Conservation (phyloP, 164 flowering plant genomes). For the Santalum album region DNA sequence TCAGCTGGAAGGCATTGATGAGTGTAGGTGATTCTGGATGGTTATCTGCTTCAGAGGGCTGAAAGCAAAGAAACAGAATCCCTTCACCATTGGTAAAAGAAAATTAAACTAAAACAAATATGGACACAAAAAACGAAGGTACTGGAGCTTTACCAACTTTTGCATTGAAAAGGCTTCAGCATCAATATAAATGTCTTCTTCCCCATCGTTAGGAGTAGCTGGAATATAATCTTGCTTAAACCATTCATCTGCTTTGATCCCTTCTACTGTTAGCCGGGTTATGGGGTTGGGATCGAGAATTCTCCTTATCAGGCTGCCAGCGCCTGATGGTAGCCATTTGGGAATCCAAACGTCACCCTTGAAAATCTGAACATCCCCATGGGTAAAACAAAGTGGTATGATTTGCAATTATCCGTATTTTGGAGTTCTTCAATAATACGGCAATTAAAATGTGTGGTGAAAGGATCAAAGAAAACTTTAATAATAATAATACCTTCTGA, state of each 20-base stretch:
- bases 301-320: conserved; percentile 54
- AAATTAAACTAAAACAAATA: too few species aligned
- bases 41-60: conserved; percentile 40
- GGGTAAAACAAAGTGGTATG: neutral
- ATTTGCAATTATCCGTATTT: neutral
- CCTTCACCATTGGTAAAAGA: too few species aligned
- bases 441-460: too few species aligned
- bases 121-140: too few species aligned
- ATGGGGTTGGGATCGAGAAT: conserved; percentile 91
- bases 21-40: conserved; percentile 46
- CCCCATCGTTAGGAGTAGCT: conserved; percentile 51
- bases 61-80: conserved; percentile 11
- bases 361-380: conserved; percentile 44
- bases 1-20: conserved; percentile 90
- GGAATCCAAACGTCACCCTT: conserved; percentile 73
- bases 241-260: conserved; percentile 70
- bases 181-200: conserved; percentile 38
- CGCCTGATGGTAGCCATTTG: conserved; percentile 78
- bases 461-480: neutral
- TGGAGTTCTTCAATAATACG: neutral
- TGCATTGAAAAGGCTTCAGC: conserved; percentile 48
- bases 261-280: conserved; percentile 56
- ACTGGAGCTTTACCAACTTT: conserved; percentile 48
- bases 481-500: conserved; percentile 84
- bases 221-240: conserved; percentile 64